phyloP scores from a whole-genome alignment of 805 yeast genomes.

The Kregervanrija pseudodelftensis region DNA sequence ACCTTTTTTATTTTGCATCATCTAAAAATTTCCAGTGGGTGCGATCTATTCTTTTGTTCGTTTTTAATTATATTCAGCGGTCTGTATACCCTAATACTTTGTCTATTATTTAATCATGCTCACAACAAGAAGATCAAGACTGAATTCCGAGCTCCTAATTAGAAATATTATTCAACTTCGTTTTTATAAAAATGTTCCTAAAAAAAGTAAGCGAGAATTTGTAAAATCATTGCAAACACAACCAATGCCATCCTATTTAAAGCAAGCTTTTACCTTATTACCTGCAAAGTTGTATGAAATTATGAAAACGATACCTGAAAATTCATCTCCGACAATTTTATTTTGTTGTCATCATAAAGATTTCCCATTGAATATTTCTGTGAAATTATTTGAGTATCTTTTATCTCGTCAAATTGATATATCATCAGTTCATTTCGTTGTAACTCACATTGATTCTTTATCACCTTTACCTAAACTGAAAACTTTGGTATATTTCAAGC shows the following conservation, averaged over 20 bases:
- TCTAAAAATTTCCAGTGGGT: too few species aligned
- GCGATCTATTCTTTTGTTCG: too few species aligned
- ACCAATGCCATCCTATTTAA: constrained; percentile 3
- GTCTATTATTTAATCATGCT: too few species aligned
- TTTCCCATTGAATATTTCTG: constrained; percentile 16
- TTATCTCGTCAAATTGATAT: background rate
- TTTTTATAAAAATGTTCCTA: constrained; percentile 1
- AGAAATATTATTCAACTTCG: too few species aligned
- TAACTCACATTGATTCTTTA: background rate
- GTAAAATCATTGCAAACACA: background rate
- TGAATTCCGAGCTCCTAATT: too few species aligned
- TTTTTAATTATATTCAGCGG: too few species aligned
- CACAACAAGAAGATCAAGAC: too few species aligned
- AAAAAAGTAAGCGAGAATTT: background rate
- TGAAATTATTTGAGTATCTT: constrained; percentile 7
- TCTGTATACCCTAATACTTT: too few species aligned
- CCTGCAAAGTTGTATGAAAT: constrained; percentile 9
- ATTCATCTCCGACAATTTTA: constrained; percentile 6
- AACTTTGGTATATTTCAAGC: too few species aligned
- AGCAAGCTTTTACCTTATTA: constrained; percentile 3
- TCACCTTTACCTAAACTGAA: too few species aligned
- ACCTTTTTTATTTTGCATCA: too few species aligned
- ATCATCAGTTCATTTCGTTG: background rate
- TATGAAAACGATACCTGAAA: constrained; percentile 4
- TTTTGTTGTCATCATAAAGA: constrained; percentile 16